Percentiles rank a stretch among this genome's conserved stretches.
These are phyloP conservation scores for Pleurotus sapidus DNA, from an alignment of 768 basidiomycete species.

Conservation along the genomic window DNA sequence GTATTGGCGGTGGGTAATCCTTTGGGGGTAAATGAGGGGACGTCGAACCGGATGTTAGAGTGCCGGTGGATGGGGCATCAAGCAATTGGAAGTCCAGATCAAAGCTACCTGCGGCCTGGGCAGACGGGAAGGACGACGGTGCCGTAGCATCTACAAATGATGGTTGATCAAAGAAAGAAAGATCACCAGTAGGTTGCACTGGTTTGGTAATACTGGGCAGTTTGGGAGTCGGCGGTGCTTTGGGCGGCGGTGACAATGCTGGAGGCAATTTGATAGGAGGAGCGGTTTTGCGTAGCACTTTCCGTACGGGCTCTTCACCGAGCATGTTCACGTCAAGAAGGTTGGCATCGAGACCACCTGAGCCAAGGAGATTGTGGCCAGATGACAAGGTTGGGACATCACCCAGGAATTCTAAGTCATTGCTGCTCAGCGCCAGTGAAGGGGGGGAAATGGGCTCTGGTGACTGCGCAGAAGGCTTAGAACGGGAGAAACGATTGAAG, in stretches of 20 bases:
- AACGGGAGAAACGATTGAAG: constrained; percentile 69
- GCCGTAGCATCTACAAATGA: neutral
- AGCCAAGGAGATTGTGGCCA: neutral
- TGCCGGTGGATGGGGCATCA: neutral
- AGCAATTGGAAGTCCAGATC: constrained; percentile 1
- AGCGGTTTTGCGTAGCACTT: constrained; percentile 13
- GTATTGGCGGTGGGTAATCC: neutral
- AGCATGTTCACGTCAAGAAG: neutral
- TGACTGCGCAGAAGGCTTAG: constrained; percentile 21
- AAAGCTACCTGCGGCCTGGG: neutral
- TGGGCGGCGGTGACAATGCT: constrained; percentile 36
- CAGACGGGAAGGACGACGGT: neutral
- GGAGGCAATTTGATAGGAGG: constrained; percentile 37
- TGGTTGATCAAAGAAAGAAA: neutral
- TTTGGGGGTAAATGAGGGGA: constrained; percentile 1
- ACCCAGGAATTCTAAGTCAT: constrained; percentile 81
- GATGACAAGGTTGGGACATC: constrained; percentile 33
- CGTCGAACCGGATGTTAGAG: neutral
- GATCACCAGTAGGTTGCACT: neutral
- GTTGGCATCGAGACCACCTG: neutral
- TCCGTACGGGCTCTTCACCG: neutral
- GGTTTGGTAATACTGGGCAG: neutral
- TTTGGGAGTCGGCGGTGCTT: constrained; percentile 16
- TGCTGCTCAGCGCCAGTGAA: constrained; percentile 62
- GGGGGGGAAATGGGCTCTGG: constrained; percentile 29